Evolutionary conservation across 2,329 filamentous ascomycete genomes (phyloP), one percentile per base, ranked within the genome.

Genomic region (Nothopassalora personata): DNA sequence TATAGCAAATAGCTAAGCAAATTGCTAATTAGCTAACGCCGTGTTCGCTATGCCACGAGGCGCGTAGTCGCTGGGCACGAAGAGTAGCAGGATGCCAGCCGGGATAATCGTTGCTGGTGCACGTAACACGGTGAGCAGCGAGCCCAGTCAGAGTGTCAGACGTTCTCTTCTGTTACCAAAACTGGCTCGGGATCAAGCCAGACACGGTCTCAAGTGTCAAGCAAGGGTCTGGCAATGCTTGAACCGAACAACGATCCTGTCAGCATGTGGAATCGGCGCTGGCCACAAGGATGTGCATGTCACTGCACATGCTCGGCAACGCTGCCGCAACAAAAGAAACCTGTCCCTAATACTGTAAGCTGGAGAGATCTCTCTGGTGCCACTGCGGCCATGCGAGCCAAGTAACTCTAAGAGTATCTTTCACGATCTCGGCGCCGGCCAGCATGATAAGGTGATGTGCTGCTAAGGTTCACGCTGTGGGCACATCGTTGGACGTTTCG

Each of bases 381-480:
- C 28, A 51, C 49, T 31, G n/a, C 49, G 30, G 49, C 49, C 49
- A 51, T 49, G 46, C 27, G 49, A 28, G 46, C 46, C 46, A 49
- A 49, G 46, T 5, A 8, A n/a, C 46, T 49, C 28, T 30, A n/a
- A n/a, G n/a, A n/a, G n/a, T n/a, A 10, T 19, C 28, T 18, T 28
- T 9, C 28, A 27, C 19, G 49, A 51, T 51, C 49, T 34, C 49
- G 27, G 27, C 49, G 49, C 49, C 49, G 49, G 49, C 49, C 34
- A 51, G 28, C 49, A 34, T 51, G 49, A 51, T 51, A 51, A 51
- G 49, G 30, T 18, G 8, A 51, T 51, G 49, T 51, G 49, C 10
- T 51, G 30, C 49, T 51, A 51, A 51, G 54, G 45, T 56, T 56
- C 45, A 47, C 54, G 45, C 34, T 52, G 55, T 57, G 55, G 55